Evolutionary conservation across 768 basidiomycete genomes (phyloP), one percentile per base, ranked within the genome.

Genomic region (Leucocoprinus sp.): DNA sequence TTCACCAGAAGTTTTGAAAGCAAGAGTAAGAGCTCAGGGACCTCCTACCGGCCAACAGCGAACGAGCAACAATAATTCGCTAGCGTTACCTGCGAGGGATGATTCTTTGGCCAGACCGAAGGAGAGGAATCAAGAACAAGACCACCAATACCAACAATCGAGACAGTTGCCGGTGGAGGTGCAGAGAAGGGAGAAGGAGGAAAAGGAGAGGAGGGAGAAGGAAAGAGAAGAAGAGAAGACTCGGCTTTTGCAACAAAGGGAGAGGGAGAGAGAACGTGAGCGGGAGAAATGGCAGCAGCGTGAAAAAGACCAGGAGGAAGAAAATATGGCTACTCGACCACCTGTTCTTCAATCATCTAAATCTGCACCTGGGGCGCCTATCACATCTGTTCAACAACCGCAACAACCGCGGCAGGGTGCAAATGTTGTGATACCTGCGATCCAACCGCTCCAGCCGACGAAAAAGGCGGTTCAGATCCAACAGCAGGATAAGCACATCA

Each of bases 381-480:
- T 11, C 63, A 31, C 31, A 28, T 6, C 27, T 6, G 12, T 12
- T 6, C 27, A 28, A 28, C 27, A 28, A 28, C 27, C 5, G 27
- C 27, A 28, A 28, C 27, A 28, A 28, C 12, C 27, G 27, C 31
- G 4, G 11, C 31, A 31, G 31, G n/a, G n/a, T n/a, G n/a, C 76
- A 2, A 64, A 70, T 3, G 67, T 61, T 24, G 78, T 76, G 0
- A 75, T 82, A 2, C 74, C 78, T 0, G 69, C 76, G 1, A 78
- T 90, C 26, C 82, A 87, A 55, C 87, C 88, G 0, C 63, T 92
- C 48, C 86, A 88, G 57, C 76, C 84, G 0, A 58, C 64, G 24
- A 89, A 87, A 72, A 88, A 86, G 65, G 31, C 14, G 31, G 71
- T 84, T 15, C 80, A 75, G 38, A 73, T 84, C 28, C 71, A 74